Percentiles rank a stretch among this genome's conserved stretches.
phyloP scores from a whole-genome alignment of 768 basidiomycete species.

The Auriscalpium microsporum region DNA sequence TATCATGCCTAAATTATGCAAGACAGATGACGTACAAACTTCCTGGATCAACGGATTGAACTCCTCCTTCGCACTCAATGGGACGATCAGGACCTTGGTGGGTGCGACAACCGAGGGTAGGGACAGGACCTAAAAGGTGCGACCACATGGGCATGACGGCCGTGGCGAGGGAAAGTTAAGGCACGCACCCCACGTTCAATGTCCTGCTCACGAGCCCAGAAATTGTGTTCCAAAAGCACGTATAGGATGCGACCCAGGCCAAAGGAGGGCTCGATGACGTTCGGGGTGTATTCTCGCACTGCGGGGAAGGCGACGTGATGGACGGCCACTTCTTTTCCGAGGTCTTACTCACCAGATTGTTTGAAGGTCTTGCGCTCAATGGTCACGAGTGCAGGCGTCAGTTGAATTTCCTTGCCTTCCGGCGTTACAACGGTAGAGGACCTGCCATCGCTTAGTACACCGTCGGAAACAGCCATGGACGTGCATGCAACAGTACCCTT shows the following conservation, averaged over 20 bases:
- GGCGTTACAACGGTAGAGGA: constrained; percentile 44
- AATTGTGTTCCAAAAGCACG: constrained; percentile 88
- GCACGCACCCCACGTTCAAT: constrained; percentile 77
- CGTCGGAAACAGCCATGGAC: constrained; percentile 3
- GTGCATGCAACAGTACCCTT: constrained; percentile 46
- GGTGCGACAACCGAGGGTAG: constrained; percentile 86
- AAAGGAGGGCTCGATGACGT: constrained; percentile 98
- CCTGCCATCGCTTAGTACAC: constrained; percentile 26
- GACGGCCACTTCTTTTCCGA: constrained; percentile 2
- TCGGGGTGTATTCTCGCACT: constrained; percentile 95
- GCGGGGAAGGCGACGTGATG: constrained; percentile 17
- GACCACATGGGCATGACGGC: constrained; percentile 10
- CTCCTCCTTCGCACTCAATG: constrained; percentile 77
- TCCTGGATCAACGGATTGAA: constrained; percentile 79
- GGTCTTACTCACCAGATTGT: constrained; percentile 56
- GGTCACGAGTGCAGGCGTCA: constrained; percentile 67
- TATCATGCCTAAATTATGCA: constrained; percentile 9
- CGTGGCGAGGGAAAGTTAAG: neutral
- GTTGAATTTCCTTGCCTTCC: constrained; percentile 58
- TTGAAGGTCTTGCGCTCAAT: constrained; percentile 83
- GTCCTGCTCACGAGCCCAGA: constrained; percentile 92
- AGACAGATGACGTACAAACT: constrained; percentile 58
- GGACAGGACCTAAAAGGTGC: constrained; percentile 64
- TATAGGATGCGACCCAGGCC: constrained; percentile 96
- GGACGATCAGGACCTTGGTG: constrained; percentile 94